Evolutionary conservation across 2,329 filamentous ascomycete species (phyloP), one percentile per base, ranked within the genome.

Genomic region (Dothideomycetes sp.): DNA sequence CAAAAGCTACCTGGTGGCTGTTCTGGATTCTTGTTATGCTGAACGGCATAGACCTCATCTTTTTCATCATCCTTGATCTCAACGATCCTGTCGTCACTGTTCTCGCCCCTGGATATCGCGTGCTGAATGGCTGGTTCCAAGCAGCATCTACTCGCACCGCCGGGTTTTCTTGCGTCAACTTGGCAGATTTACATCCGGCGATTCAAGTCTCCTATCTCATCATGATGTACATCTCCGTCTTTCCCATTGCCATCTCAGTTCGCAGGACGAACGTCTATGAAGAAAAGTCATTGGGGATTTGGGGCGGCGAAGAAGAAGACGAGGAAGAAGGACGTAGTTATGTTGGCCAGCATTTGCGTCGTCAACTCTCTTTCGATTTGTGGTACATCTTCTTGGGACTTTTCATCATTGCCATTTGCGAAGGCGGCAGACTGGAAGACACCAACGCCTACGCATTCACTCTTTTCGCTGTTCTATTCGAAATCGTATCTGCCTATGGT

Each of bases 201-300:
- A 85, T 95, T 42, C 88, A 94, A 53, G 86, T 93, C 11, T 85
- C 87, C 17, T 96, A 95, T 64, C 69, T 96, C 61, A 80, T 96
- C 60, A 96, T 96, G 91, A 96, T 96, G 91, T 96, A 96, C 61
- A 94, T 96, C 46, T 94, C 88, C 42, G 84, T 95, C 44, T 94
- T 94, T 51, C 89, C 89, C 4, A 94, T 96, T 51, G 89, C 91
- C 56, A 96, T 96, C 52, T 91, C 84, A 5, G 83, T 96, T 52
- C 86, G 89, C 38, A 73, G 84, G 47, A 95, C 89, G 43, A 96
- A 96, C 57, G 89, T 95, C 2, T 96, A 96, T 65, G 89, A 95
- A 61, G 89, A 96, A 57, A 84, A 81, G 48, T 85, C 80, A 1
- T 72, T 91, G 0, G 85, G 85, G 4, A 77, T 93, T 19, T 87